Base-by-base conservation (phyloP, 495 filamentous ascomycete genomes). In the Glarea lozoyensis region DNA sequence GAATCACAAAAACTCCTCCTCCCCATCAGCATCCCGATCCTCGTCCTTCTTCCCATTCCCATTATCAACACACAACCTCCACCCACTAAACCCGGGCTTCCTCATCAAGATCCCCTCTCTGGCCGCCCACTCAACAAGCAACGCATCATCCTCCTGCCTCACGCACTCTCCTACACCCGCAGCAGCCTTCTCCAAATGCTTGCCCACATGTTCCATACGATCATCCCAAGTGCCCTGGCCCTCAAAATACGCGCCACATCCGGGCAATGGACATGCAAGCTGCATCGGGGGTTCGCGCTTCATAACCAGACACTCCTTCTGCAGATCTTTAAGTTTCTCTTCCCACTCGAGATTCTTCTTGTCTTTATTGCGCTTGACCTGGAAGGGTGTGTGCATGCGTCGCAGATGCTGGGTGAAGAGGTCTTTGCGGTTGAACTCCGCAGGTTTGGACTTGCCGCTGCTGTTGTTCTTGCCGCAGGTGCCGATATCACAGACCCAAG, bases 381-480 rank as follows among this genome's bases (percentile, higher is more conserved):
- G 57, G 42, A 66, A 67, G 4, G 67, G 81, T 0, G 70, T 68
- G 54, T 97, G 90, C 89, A 95, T 94, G 34, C 90, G 84, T n/a
- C 88, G 81, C 9, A 93, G 69, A 54, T 97, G 90, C 52, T 95
- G 88, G 0, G 83, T 90, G 62, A 95, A 97, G 30, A 97, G 79
- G 56, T 97, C 90, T 60, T 96, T 97, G 48, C 90, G 84, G 64
- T 95, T 94, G 65, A 87, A 86, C 10, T 45, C 49, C 19, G 11
- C 22, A 4, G 44, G 45, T 24, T 19, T 31, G 2, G 34, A 10
- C 23, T 39, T 20, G 12, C 19, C 12, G 16, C 23, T 40, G 4
- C 23, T 13, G 2, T 21, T 22, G 17, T 11, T 18, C 20, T 69
- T 59, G 40, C 64, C 73, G 58, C 84, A 88, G 7, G 62, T 58